Base-by-base conservation (phyloP, 352 stramenopile genomes). In the Phytophthora ramorum region DNA sequence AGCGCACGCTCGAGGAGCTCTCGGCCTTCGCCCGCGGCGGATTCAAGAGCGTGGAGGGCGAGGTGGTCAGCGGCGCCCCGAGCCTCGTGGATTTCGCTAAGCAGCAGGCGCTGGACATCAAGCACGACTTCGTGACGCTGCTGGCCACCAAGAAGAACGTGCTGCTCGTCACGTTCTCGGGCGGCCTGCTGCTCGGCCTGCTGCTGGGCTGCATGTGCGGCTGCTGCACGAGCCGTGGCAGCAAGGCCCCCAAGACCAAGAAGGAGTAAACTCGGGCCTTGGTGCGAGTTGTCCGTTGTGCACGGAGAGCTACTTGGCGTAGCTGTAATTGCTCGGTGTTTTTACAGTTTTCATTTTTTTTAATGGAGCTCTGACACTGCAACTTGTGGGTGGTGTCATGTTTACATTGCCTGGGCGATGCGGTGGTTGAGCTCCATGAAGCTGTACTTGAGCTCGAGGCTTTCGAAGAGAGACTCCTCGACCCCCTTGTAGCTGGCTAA, bases 91-190 rank as follows among this genome's bases (percentile, higher is more conserved):
- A 87, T 26, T 58, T 72, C 16, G 57, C 71, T 8, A 30, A 64
- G 47, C 61, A 84, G 35, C 78, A 93, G 50, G 59, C 66, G 16
- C 41, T 81, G 45, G 34, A 81, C n/a, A 73, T 95, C 40, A 71
- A 89, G 47, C 58, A 67, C 30, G 87, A 95, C 69, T 90, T 93
- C 46, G 62, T 91, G 37, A 61, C 78, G 66, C 73, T 95, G 32
- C 60, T 92, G 17, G 70, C 62, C 30, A 88, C 81, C 58, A 95
- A 95, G 76, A 95, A 95, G 78, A 93, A 93, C 46, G 87, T 92
- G 52, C 61, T 95, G 58, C 69, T 92, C 16, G 82, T 75, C 38
- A 93, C 82, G 2, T 95, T 95, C 69, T 89, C 81, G 4, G 72
- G 72, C 30, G 87, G 87, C 1, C 45, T 92, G 20, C 9, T 90